Base-by-base conservation (phyloP, 331 rosid species). In the Cucumis variabilis region DNA sequence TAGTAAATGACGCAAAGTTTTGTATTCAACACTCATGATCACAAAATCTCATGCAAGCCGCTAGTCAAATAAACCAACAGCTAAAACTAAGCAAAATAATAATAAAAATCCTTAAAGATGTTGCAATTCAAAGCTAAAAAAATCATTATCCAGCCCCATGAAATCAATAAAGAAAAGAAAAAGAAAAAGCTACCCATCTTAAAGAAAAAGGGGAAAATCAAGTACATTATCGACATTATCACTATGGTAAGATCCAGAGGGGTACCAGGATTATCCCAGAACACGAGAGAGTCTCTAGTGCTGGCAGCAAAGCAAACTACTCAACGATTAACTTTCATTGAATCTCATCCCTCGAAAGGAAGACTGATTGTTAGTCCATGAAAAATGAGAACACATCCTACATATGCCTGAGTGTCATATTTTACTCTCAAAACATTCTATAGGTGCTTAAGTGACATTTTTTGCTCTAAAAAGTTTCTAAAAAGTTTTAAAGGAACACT, bases 231-330 rank as follows among this genome's bases (percentile, higher is more conserved):
- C 96, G 50, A 90, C 98, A 92, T 92, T 88, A 79, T 93, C 95
- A 86, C 90, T 51, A 58, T 92, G 90, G 89, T 88, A 94, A 89
- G 99, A 96, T 93, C 99, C 93, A 89, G 99, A 96, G 19, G 94
- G 50, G 51, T 88, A 90, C 98, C 93, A 2, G 84, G 62, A 62
- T 85, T 70, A 89, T 85, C 1, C 92, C 90, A 6, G 87, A 44
- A 37, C 81, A 30, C 3, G 90, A 84, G 28, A 28, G 58, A 51
- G 87, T 74, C 51, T 91, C 67, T 0, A 91, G 16, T 66, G 89
- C 19, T 23, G 94, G 37, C 71, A 83, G 48, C 25, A 92, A 91
- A 76, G n/a, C n/a, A n/a, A n/a, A n/a, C 92, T 82, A 9, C 89
- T 88, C 70, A 90, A 21, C 68, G 90, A 90, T 89, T 96, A 96